phyloP scores from a whole-genome alignment of 2,329 filamentous ascomycete genomes.

The Neoscytalidium dimidiatum region DNA sequence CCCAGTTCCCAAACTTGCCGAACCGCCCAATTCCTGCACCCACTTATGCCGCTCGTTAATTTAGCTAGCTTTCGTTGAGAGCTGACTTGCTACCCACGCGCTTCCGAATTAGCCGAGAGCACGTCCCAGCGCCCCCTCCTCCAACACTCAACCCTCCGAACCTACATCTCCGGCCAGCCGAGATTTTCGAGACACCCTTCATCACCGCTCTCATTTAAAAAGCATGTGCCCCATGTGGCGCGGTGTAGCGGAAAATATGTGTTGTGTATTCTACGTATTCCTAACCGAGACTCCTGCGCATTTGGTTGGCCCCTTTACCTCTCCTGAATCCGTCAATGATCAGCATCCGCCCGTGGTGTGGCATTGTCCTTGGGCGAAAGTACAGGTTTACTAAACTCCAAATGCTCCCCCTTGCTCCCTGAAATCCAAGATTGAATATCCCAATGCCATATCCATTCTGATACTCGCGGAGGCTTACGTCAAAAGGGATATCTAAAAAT shows the following conservation, averaged over 20 bases:
- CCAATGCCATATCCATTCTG: neutral
- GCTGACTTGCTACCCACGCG: neutral
- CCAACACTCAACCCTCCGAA: no score
- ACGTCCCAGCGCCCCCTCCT: no score
- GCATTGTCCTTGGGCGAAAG: neutral
- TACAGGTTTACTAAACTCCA: neutral
- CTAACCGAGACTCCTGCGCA: neutral
- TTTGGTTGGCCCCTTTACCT: neutral
- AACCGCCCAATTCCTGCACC: neutral
- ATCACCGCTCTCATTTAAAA: neutral
- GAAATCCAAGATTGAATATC: neutral
- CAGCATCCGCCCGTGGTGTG: neutral
- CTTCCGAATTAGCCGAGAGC: neutral
- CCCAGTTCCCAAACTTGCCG: neutral
- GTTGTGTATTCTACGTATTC: neutral
- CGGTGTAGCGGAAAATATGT: neutral
- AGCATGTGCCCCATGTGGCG: neutral
- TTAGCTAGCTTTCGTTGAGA: neutral
- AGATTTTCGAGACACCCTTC: neutral
- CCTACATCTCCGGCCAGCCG: neutral
- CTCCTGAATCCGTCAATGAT: neutral
- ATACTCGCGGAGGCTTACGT: neutral
- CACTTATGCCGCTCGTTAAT: neutral
- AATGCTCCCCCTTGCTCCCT: neutral
- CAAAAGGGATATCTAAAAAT: constrained; percentile 7